These are phyloP conservation scores for Candida awuae DNA, from an alignment of 805 yeast species.

Conservation along the genomic window DNA sequence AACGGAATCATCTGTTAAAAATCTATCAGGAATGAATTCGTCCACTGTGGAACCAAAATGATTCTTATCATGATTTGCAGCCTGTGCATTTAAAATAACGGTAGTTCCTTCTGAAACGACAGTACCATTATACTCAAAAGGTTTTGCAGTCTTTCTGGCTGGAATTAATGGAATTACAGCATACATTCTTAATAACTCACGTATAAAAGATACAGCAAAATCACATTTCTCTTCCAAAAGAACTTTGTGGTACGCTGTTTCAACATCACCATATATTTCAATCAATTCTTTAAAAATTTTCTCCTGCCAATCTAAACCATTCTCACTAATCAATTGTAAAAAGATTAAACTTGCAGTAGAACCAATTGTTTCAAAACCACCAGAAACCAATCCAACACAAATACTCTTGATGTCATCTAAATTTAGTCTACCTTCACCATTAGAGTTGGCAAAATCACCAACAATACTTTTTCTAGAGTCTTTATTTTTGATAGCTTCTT, in stretches of 20 bases:
- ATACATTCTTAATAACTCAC: conserved; percentile 19
- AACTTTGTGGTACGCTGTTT: conserved; percentile 15
- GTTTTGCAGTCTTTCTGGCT: conserved; percentile 17
- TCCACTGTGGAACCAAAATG: conserved; percentile 17
- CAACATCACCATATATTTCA: conserved; percentile 12
- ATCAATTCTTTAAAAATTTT: conserved; percentile 14
- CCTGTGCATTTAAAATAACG: conserved; percentile 20
- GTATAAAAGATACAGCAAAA: conserved; percentile 17
- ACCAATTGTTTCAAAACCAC: conserved; percentile 21
- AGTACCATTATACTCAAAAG: conserved; percentile 13
- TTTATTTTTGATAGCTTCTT: conserved; percentile 18
- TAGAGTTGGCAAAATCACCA: conserved; percentile 29
- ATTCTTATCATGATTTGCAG: conserved; percentile 17
- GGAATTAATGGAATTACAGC: conserved; percentile 20
- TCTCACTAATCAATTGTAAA: conserved; percentile 13
- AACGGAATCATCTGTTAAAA: conserved; percentile 8
- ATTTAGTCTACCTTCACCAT: conserved; percentile 16
- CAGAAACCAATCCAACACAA: conserved; percentile 21
- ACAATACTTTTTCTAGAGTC: conserved; percentile 28
- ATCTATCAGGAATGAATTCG: conserved; percentile 18
- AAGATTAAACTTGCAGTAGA: conserved; percentile 16
- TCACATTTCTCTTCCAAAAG: conserved; percentile 16
- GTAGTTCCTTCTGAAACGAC: conserved; percentile 17
- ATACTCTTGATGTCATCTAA: conserved; percentile 18
- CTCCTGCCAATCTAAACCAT: conserved; percentile 17